These are phyloP conservation scores for Marchantia polymorpha DNA, from an alignment of 225 moss, liverwort and hornwort genomes.

Conservation along the genomic window DNA sequence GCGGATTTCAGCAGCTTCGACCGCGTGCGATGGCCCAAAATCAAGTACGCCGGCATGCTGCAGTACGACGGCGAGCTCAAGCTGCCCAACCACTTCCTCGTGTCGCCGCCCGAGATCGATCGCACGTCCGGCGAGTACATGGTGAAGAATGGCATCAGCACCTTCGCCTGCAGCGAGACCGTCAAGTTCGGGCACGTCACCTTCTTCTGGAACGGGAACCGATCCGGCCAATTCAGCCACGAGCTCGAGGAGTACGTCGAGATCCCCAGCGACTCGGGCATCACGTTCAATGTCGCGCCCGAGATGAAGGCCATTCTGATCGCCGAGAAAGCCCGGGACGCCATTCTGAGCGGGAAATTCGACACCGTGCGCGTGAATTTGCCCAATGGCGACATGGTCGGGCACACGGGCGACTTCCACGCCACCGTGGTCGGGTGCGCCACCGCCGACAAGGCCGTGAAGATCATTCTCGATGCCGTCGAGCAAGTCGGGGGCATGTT, in stretches of 20 bases:
- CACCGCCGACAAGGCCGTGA: constrained; percentile 81
- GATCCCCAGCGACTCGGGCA: constrained; percentile 81
- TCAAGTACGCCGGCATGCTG: constrained; percentile 81
- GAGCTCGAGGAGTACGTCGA: constrained; percentile 85
- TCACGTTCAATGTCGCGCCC: constrained; percentile 74
- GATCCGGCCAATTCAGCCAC: constrained; percentile 85
- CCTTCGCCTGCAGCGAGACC: constrained; percentile 96
- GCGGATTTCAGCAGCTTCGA: constrained; percentile 74
- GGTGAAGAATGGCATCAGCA: constrained; percentile 73
- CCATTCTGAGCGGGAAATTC: constrained; percentile 82
- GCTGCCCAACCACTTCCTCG: constrained; percentile 69
- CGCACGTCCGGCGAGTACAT: constrained; percentile 83
- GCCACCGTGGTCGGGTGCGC: constrained; percentile 74
- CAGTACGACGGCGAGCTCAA: constrained; percentile 95
- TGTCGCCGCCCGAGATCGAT: constrained; percentile 83
- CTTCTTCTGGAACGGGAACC: constrained; percentile 97
- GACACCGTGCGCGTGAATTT: constrained; percentile 78
- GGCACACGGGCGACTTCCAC: constrained; percentile 77
- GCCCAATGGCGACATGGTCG: constrained; percentile 95
- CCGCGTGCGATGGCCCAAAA: constrained; percentile 66
- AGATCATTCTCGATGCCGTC: constrained; percentile 89
- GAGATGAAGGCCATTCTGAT: constrained; percentile 89
- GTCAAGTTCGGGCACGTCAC: constrained; percentile 98
- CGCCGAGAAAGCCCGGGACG: constrained; percentile 78
- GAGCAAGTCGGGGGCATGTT: constrained; percentile 76